Conservation (phyloP, 179 eudicot genomes). For the Heliamphora pulchella region DNA sequence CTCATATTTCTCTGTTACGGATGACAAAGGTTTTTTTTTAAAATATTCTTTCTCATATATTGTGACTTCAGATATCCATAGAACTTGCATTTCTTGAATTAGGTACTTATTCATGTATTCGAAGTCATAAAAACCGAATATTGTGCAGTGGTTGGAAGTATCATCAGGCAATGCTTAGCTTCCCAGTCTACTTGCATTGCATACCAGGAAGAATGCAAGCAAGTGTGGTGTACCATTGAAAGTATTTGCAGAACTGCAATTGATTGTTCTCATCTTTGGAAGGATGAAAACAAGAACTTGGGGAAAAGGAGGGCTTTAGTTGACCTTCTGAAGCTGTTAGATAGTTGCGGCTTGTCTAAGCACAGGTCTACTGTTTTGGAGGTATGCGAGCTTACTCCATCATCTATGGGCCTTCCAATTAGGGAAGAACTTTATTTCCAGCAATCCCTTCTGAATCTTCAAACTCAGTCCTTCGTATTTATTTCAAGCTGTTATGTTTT, state of each 20-base stretch:
- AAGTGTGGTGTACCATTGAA: slow-evolving; percentile 47
- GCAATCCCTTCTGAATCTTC: not conserved
- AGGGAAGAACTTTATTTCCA: not conserved
- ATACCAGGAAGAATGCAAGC: slow-evolving; percentile 47
- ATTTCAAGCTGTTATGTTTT: not conserved
- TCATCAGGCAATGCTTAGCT: slow-evolving; percentile 27
- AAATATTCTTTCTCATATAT: not conserved
- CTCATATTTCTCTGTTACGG: slow-evolving; percentile 19
- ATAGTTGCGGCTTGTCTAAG: slow-evolving; percentile 64
- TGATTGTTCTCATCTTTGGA: slow-evolving; percentile 69
- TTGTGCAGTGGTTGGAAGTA: slow-evolving; percentile 32
- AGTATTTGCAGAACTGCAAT: slow-evolving; percentile 44
- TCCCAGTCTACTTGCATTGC: slow-evolving; percentile 27
- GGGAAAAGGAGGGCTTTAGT: slow-evolving; percentile 71
- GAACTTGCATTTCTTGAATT: slow-evolving; percentile 9
- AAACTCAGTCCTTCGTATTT: not conserved
- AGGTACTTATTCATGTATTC: not conserved
- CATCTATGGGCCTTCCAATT: not conserved
- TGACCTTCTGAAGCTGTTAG: slow-evolving; percentile 64
- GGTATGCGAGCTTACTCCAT: slow-evolving; percentile 22
- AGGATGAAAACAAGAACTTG: slow-evolving; percentile 52
- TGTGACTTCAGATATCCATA: not conserved
- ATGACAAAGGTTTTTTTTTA: slow-evolving; percentile 20
- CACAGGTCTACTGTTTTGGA: slow-evolving; percentile 40
- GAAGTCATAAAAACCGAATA: not conserved